Base-by-base conservation (phyloP, 352 stramenopile genomes). In the Vaucheria bursata region DNA sequence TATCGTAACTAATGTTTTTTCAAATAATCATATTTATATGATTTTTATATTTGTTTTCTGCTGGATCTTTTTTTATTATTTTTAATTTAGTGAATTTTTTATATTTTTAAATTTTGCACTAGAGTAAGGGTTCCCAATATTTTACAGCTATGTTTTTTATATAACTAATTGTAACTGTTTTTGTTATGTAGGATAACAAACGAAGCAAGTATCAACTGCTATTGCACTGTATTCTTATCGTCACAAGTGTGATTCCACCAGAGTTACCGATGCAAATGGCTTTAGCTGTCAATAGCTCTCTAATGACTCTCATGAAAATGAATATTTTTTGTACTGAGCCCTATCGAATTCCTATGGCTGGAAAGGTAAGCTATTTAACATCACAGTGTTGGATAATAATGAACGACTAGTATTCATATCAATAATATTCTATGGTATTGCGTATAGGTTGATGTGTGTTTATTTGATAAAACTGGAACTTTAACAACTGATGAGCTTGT, bases 401-500 rank as follows among this genome's bases (percentile, higher is more conserved):
- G 39, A 5, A 50, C 39, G 39, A 12, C 12, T 50, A 50, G 5
- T 12, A 12, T 12, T 50, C 12, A 12, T 50, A 50, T 12, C 5
- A 12, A 5, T 50, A 12, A 12, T 50, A 50, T 12, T 12, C 39
- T 50, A 50, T 12, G 12, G 5, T 12, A 12, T 12, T 12, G 39
- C 5, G 1, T 72, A 7, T 35, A 72, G 65, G 88, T 99, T 2
- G 90, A 98, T 84, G 89, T 96, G 79, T 99, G 95, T 81, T 84
- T 98, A n/a, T 99, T 99, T 84, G 96, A 99, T 86, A 99, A 99
- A 88, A 99, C 96, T 1, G 96, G 96, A 33, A 99, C 96, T 6
- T 85, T 99, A 33, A 99, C 96, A 0, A 99, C 94, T 0, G 96
- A 99, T 84, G 92, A 98, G 84, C 87, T 99, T 34, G 96, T 97